A percentile compares a stretch with the other conserved stretches of the same genome.
Conservation (phyloP, 1,284 basidiomycete species). For the Taiwanofungus camphoratus region DNA sequence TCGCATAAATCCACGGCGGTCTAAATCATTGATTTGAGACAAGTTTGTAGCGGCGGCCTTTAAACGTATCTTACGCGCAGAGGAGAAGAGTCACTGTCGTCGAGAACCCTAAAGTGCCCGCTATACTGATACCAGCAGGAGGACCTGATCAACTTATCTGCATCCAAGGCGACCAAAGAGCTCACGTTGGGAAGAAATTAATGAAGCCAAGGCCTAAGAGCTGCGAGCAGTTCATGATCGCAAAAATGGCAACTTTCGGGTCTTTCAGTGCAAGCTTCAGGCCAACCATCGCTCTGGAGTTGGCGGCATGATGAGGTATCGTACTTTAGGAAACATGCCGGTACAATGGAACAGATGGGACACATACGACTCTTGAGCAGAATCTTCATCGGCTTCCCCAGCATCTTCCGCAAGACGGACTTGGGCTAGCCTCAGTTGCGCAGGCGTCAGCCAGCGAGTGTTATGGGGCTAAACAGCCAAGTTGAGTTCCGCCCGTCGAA, state of each 20-base stretch:
- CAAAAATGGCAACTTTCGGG: conserved; percentile 54
- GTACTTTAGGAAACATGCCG: background rate
- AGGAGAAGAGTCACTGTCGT: conserved; percentile 57
- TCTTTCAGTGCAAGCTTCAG: conserved; percentile 58
- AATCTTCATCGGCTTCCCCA: conserved; percentile 65
- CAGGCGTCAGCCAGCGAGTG: conserved; percentile 55
- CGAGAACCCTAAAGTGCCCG: conserved; percentile 58
- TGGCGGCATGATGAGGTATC: background rate
- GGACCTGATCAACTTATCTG: too few species aligned
- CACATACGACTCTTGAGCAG: conserved; percentile 46
- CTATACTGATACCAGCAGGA: conserved; percentile 38
- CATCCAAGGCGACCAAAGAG: conserved; percentile 5
- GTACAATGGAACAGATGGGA: background rate
- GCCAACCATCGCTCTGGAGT: conserved; percentile 43
- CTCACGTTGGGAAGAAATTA: conserved; percentile 70
- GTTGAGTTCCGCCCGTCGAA: background rate
- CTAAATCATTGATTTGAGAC: conserved; percentile 29
- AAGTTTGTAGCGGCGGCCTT: conserved; percentile 2
- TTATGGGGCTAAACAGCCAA: conserved; percentile 45
- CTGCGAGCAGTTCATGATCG: conserved; percentile 46
- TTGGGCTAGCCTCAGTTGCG: conserved; percentile 62
- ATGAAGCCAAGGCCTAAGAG: conserved; percentile 64
- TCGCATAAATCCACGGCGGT: conserved; percentile 59
- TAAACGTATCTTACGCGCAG: conserved; percentile 46
- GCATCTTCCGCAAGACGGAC: conserved; percentile 70